Base-by-base conservation (phyloP, 2,329 filamentous ascomycete species). In the Alternaria longipes region DNA sequence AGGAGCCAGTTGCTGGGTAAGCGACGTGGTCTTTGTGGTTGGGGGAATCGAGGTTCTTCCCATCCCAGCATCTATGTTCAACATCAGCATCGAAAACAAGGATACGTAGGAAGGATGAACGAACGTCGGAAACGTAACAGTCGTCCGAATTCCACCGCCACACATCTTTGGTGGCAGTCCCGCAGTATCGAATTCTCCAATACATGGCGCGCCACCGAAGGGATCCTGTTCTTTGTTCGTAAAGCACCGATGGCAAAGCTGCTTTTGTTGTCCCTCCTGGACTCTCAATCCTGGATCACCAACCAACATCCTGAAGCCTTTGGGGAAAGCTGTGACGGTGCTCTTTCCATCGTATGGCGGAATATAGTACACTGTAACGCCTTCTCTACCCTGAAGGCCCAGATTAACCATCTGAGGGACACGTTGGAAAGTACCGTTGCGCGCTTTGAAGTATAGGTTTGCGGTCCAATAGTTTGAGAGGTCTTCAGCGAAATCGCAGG, bases 11-110 rank as follows among this genome's bases (percentile, higher is more conserved):
- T 28, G 44, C 40, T 64, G 66, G 67, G 66, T 54, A 81, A 71
- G 67, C 73, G n/a, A 82, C 79, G 64, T 82, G 87, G 63, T 81
- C 81, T 77, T 83, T 84, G 81, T 89, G 86, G 74, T 88, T 82
- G 0, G 71, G 56, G 24, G 83, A 84, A 68, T 86, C 84, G 6
- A 81, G 49, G 71, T 83, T 82, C 68, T 78, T 79, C 59, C 82
- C 82, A 61, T 84, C 81, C 82, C 82, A 84, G 77, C 82, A 73
- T 56, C 51, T 54, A 4, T 12, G 5, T 30, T 7, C 16, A 18
- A 30, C 8, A 12, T 54, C 8, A 54, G 51, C 18, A 8, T 44
- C 8, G 18, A 2, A 36, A 1, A 1, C 5, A 26, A 24, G 12
- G 14, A 8, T n/a, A 24, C 12, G 8, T 38, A 41, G 9, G 12